Conservation (phyloP, 1,284 basidiomycete genomes). For the Ceratobasidium sp. region DNA sequence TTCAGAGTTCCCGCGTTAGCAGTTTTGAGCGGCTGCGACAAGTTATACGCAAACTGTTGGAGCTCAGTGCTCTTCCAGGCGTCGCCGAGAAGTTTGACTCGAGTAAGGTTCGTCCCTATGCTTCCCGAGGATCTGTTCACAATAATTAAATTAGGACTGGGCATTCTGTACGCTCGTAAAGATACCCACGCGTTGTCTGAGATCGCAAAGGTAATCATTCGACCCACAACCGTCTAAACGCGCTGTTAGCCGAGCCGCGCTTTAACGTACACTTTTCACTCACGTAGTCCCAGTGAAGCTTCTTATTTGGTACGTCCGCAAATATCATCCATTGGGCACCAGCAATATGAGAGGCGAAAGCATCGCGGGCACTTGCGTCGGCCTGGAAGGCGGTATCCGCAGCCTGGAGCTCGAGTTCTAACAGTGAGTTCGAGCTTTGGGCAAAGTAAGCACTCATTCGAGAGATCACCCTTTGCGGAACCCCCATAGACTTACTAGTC, state of each 20-base stretch:
- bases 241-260: background rate
- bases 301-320: constrained; percentile 33
- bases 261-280: constrained; percentile 1
- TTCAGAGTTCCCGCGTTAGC: constrained; percentile 69
- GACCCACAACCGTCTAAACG: constrained; percentile 42
- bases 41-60: constrained; percentile 18
- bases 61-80: constrained; percentile 40
- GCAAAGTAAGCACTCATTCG: background rate
- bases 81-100: constrained; percentile 42
- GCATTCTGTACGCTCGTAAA: background rate
- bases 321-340: constrained; percentile 49
- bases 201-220: constrained; percentile 47
- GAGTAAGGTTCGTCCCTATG: constrained; percentile 44
- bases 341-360: constrained; percentile 44
- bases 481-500: constrained; percentile 62
- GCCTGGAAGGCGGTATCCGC: constrained; percentile 45
- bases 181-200: constrained; percentile 46
- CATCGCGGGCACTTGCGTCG: constrained; percentile 16
- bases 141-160: background rate
- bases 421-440: constrained; percentile 44
- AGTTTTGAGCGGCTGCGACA: constrained; percentile 54
- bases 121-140: constrained; percentile 41
- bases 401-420: constrained; percentile 47
- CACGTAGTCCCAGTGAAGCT: constrained; percentile 49
- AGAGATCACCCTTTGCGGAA: background rate